Base-by-base conservation (phyloP, 2,329 filamentous ascomycete species). In the Ophiostoma australiae region DNA sequence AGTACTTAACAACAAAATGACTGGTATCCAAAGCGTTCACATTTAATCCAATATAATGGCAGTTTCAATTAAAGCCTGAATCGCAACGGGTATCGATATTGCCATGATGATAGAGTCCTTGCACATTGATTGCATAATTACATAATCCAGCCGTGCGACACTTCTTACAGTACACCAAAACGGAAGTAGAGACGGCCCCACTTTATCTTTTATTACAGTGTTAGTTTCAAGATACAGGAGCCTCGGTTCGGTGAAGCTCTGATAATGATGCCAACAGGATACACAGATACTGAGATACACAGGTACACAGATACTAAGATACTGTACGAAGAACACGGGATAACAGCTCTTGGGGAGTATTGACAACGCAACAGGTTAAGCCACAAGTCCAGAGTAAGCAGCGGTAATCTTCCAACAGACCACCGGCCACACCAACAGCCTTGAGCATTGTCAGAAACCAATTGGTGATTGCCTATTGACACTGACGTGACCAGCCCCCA, bases 401-500 rank as follows among this genome's bases (percentile, higher is more conserved):
- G 5, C 44, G 11, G 37, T 39, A 39, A n/a, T 48, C 44, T 8
- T 58, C 52, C 52, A 58, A 23, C 52, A 58, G 52, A 11, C n/a
- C n/a, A 4, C 10, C n/a, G 23, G 23, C 52, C n/a, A 58, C 52
- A 27, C 52, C 52, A 58, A 58, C 52, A 58, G 23, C 52, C 13
- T 58, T n/a, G 44, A 20, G 39, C 39, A 13, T 41, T 41, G 39
- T 13, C 39, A 15, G 15, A 48, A 17, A 20, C 44, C 44, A 20
- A 48, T 48, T 58, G 23, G 52, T 58, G 52, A 27, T 58, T 27
- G 52, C 52, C 1, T 27, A 31, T 31, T 58, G 52, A 58, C 10
- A 58, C 15, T 58, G 52, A 13, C 52, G 23, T 58, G 52, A 58
- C 52, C 52, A 58, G 52, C 52, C 52, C 52, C 52, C 52, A 58